Evolutionary conservation across 331 rosid species (phyloP).

Genomic region (Cydonia oblonga): DNA sequence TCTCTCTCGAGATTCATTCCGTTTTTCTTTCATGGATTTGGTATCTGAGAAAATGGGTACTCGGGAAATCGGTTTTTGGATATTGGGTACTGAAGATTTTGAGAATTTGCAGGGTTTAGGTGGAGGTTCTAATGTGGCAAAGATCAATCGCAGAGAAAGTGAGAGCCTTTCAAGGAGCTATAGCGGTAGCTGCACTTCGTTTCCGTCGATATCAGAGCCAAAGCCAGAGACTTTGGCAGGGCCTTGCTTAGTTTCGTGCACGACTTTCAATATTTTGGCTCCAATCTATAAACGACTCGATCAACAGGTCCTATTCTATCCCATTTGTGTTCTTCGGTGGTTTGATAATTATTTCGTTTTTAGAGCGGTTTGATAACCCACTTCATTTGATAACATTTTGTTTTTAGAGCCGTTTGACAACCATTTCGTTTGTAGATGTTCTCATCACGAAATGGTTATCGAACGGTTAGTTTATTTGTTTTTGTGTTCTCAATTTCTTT

Average conservation of each 20-base stretch:
- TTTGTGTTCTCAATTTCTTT: not conserved
- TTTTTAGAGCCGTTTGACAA: not conserved
- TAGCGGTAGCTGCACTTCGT: constrained; percentile 6
- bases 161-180: constrained; percentile 7
- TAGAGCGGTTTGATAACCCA: no score
- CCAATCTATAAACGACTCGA: constrained; percentile 73
- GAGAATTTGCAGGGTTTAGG: not conserved
- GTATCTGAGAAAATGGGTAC: not conserved
- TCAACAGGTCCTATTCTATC: constrained; percentile 42
- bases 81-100: not conserved
- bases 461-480: not conserved
- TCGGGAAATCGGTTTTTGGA: not conserved
- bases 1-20: not conserved
- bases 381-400: not conserved
- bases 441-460: not conserved
- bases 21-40: not conserved
- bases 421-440: no score
- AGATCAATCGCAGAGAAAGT: not conserved
- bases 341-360: not conserved
- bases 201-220: constrained; percentile 20
- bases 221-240: constrained; percentile 21
- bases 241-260: constrained; percentile 40
- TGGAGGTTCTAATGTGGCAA: constrained; percentile 1
- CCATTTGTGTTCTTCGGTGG: not conserved
- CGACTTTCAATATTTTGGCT: constrained; percentile 79